A percentile compares a stretch with the other conserved stretches of the same genome.
Conservation (phyloP, 1,284 basidiomycete genomes). For the Cystobasidium sp. region DNA sequence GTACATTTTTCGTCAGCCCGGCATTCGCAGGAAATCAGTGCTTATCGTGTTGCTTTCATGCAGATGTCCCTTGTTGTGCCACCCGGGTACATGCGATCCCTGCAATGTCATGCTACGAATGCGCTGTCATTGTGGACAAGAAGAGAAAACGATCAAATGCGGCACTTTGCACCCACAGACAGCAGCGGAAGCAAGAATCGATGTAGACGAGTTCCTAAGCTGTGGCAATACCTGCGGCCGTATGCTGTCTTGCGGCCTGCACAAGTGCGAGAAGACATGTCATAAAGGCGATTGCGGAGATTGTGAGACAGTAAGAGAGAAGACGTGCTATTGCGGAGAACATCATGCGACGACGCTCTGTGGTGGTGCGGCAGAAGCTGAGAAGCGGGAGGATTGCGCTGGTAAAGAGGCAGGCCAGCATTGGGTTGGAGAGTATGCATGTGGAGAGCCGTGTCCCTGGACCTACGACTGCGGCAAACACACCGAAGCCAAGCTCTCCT, state of each 20-base stretch:
- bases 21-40: too few species aligned
- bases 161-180: slow-evolving; percentile 35
- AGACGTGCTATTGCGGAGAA: slow-evolving; percentile 52
- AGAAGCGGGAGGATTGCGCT: slow-evolving; percentile 5
- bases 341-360: slow-evolving; percentile 42
- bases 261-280: slow-evolving; percentile 48
- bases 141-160: slow-evolving; percentile 62
- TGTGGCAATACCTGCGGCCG: slow-evolving; percentile 44
- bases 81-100: slow-evolving; percentile 70
- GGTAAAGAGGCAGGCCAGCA: slow-evolving; percentile 49
- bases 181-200: slow-evolving; percentile 11
- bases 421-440: slow-evolving; percentile 75
- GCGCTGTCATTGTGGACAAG: slow-evolving; percentile 77
- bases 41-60: slow-evolving; percentile 60
- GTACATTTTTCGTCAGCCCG: slow-evolving; percentile 65
- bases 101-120: slow-evolving; percentile 66
- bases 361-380: slow-evolving; percentile 34
- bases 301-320: slow-evolving; percentile 48
- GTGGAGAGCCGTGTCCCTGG: slow-evolving; percentile 68
- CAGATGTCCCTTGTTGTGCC: slow-evolving; percentile 67
- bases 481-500: slow-evolving; percentile 61
- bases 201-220: slow-evolving; percentile 36
- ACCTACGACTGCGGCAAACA: slow-evolving; percentile 77
- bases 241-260: slow-evolving; percentile 48
- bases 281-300: slow-evolving; percentile 50